phyloP scores from a whole-genome alignment of 1,139 yeast genomes.

The Suhomyces yuchorum region DNA sequence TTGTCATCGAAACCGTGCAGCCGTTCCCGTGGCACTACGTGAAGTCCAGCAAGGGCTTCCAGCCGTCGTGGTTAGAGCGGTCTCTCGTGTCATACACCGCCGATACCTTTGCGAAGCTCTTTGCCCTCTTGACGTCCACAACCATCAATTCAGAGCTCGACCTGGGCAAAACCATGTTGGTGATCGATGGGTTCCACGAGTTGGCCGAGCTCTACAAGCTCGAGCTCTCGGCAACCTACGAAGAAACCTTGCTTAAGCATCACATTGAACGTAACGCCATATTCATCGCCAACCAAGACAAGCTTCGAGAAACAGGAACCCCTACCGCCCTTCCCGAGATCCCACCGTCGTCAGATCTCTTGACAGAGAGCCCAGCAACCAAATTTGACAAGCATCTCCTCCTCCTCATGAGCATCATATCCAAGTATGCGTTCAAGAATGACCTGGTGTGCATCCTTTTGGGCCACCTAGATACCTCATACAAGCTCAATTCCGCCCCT shows the following conservation, averaged over 20 bases:
- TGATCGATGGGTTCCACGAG: constrained; percentile 41
- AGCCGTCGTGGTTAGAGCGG: constrained; percentile 20
- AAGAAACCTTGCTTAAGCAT: constrained; percentile 37
- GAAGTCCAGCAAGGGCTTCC: constrained; percentile 22
- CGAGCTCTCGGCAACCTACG: constrained; percentile 38
- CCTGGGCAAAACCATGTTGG: constrained; percentile 20
- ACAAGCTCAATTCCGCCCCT: constrained; percentile 9
- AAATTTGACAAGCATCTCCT: constrained; percentile 38
- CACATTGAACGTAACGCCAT: constrained; percentile 32
- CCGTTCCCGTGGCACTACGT: constrained; percentile 34
- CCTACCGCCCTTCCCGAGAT: constrained; percentile 29
- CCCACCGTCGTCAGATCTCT: constrained; percentile 35
- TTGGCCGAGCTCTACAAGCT: constrained; percentile 38
- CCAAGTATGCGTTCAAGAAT: constrained; percentile 26
- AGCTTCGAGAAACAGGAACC: constrained; percentile 28
- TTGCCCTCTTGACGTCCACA: constrained; percentile 21
- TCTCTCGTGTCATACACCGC: constrained; percentile 22
- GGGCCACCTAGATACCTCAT: constrained; percentile 38
- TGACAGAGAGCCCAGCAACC: constrained; percentile 34
- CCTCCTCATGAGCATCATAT: constrained; percentile 29
- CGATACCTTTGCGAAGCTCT: constrained; percentile 33
- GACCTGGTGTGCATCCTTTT: constrained; percentile 32
- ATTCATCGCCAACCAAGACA: constrained; percentile 24
- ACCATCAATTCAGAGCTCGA: constrained; percentile 10
- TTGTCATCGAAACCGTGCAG: constrained; percentile 35